These are phyloP conservation scores for Fusarium denticulatum DNA, from an alignment of 2,329 filamentous ascomycete species.

Conservation along the genomic window DNA sequence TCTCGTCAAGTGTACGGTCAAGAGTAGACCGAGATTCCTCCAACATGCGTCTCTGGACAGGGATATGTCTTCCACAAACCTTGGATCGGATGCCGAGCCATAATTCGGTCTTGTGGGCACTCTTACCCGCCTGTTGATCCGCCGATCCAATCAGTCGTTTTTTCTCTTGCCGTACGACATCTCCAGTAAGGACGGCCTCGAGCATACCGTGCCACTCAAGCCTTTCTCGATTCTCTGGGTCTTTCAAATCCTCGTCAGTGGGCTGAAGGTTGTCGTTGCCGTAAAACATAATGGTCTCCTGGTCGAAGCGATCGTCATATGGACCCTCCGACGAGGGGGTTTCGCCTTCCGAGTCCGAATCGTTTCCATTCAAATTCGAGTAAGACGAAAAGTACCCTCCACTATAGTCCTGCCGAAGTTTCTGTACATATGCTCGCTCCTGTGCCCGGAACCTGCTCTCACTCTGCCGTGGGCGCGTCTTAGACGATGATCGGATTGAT, in stretches of 20 bases:
- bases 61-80: constrained; percentile 82
- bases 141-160: constrained; percentile 87
- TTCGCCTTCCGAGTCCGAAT: constrained; percentile 90
- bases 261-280: constrained; percentile 90
- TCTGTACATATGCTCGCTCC: constrained; percentile 94
- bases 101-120: constrained; percentile 79
- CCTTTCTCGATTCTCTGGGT: constrained; percentile 87
- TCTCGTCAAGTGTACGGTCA: constrained; percentile 82
- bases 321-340: constrained; percentile 86
- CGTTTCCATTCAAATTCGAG: constrained; percentile 68
- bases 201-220: constrained; percentile 99
- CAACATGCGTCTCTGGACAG: constrained; percentile 86
- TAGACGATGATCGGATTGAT: constrained; percentile 61
- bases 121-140: constrained; percentile 65
- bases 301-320: constrained; percentile 87
- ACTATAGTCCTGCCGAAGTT: constrained; percentile 78
- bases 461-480: constrained; percentile 60
- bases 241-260: constrained; percentile 87
- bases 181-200: constrained; percentile 91
- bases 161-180: constrained; percentile 98
- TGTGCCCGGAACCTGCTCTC: constrained; percentile 65
- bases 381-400: constrained; percentile 78
- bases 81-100: constrained; percentile 91
- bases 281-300: constrained; percentile 92
- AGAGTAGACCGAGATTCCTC: constrained; percentile 83